phyloP scores from a whole-genome alignment of 768 basidiomycete genomes.

The Amanita molliuscula region DNA sequence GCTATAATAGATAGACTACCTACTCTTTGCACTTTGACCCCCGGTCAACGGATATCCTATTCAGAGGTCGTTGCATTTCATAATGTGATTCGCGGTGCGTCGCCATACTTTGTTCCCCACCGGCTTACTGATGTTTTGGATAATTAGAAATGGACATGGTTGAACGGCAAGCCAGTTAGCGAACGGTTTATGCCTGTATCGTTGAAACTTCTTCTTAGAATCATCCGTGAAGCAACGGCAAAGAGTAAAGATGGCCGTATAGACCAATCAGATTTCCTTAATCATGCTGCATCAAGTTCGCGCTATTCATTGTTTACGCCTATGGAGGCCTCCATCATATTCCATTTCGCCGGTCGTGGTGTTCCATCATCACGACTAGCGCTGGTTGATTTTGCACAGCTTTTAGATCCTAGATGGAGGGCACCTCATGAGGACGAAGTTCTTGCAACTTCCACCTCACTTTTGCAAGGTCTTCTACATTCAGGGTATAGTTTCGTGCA shows the following conservation, averaged over 20 bases:
- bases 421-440: slow-evolving; percentile 49
- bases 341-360: slow-evolving; percentile 93
- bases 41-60: slow-evolving; percentile 87
- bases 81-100: slow-evolving; percentile 84
- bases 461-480: slow-evolving; percentile 47
- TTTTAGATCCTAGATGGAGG: slow-evolving; percentile 85
- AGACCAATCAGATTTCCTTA: slow-evolving; percentile 90
- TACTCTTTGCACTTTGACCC: slow-evolving; percentile 81
- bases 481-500: slow-evolving; percentile 82
- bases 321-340: slow-evolving; percentile 97
- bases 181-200: not conserved
- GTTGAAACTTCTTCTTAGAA: slow-evolving; percentile 28
- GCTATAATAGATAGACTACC: slow-evolving; percentile 87
- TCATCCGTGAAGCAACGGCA: slow-evolving; percentile 82
- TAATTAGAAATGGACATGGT: slow-evolving; percentile 89
- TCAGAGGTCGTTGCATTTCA: slow-evolving; percentile 96
- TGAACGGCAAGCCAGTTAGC: slow-evolving; percentile 50
- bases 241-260: slow-evolving; percentile 94
- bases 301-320: slow-evolving; percentile 95
- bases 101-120: not conserved
- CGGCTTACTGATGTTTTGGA: slow-evolving; percentile 5
- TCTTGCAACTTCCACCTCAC: slow-evolving; percentile 23
- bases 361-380: slow-evolving; percentile 59
- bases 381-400: slow-evolving; percentile 83
- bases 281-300: slow-evolving; percentile 76